These are phyloP conservation scores for Saccharomycopsis malanga DNA, from an alignment of 805 yeast species.

Conservation along the genomic window DNA sequence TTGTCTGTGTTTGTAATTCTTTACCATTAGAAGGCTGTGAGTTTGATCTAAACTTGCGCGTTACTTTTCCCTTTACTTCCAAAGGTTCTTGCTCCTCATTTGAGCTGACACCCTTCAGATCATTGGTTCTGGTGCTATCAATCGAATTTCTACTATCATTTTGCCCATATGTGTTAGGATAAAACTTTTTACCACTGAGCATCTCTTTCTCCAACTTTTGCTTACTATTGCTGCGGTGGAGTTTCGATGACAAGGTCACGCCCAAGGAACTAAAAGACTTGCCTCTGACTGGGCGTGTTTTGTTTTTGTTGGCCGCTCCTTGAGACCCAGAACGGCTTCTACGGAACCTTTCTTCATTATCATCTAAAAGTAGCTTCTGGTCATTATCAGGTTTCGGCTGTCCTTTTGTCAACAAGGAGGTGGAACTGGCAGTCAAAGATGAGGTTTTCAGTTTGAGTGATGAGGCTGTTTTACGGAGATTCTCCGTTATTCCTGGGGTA, in stretches of 20 bases:
- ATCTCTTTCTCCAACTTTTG: not conserved
- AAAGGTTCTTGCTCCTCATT: conserved; percentile 1
- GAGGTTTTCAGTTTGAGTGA: not conserved
- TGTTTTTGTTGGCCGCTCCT: not conserved
- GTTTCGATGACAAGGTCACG: conserved; percentile 1
- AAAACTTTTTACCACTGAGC: conserved; percentile 4
- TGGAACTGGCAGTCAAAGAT: conserved; percentile 1
- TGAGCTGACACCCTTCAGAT: not conserved
- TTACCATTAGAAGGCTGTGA: not conserved
- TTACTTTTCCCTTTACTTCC: not conserved
- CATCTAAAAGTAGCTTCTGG: not conserved
- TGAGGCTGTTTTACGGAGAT: conserved; percentile 1
- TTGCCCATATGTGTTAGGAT: no score
- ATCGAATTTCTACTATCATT: no score
- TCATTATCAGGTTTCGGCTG: not conserved
- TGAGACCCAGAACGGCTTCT: not conserved
- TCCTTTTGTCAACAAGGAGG: not conserved
- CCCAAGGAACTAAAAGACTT: conserved; percentile 3
- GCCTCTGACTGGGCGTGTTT: not conserved
- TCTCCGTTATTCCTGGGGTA: not conserved
- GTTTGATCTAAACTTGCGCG: conserved; percentile 1
- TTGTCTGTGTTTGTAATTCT: conserved; percentile 1
- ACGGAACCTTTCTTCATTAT: not conserved
- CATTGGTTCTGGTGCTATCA: no score
- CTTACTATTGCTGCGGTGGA: not conserved